phyloP scores from a whole-genome alignment of 2,329 filamentous ascomycete genomes.

The Gyromitra esculenta region DNA sequence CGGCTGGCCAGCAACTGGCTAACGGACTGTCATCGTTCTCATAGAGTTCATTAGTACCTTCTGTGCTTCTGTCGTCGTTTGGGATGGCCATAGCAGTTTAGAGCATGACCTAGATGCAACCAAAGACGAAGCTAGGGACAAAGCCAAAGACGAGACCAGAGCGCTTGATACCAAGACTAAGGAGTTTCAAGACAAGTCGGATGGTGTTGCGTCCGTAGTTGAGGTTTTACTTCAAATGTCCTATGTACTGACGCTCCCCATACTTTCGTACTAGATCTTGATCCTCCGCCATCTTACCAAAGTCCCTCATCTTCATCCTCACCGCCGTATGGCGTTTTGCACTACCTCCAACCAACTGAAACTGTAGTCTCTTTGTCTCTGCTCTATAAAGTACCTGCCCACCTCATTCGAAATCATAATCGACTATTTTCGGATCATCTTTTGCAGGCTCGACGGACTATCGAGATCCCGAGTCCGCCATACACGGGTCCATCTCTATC shows the following conservation, averaged over 20 bases:
- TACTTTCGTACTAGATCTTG: not conserved
- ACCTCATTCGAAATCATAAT: constrained; percentile 52
- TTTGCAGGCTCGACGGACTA: constrained; percentile 51
- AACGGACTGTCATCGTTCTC: no score
- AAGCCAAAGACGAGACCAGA: constrained; percentile 13
- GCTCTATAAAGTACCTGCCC: constrained; percentile 49
- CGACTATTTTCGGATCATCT: constrained; percentile 54
- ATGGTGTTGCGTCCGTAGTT: no score
- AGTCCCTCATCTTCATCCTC: not conserved
- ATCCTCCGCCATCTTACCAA: constrained; percentile 40
- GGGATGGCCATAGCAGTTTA: no score
- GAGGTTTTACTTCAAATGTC: no score
- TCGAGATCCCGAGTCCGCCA: constrained; percentile 52
- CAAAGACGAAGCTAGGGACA: no score
- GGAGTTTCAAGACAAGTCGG: no score
- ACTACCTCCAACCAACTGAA: constrained; percentile 52
- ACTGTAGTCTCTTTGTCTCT: constrained; percentile 53
- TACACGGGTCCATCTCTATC: constrained; percentile 53
- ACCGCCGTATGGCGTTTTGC: constrained; percentile 32
- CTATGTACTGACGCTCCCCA: constrained; percentile 21
- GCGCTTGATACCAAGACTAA: no score
- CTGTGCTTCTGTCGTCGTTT: constrained; percentile 49
- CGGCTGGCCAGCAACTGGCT: no score
- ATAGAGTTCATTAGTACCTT: no score
- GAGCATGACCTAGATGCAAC: no score